Percentiles rank a stretch among this genome's conserved stretches.
phyloP scores from a whole-genome alignment of 257 asterid genomes.

The Solanum medicagineum region DNA sequence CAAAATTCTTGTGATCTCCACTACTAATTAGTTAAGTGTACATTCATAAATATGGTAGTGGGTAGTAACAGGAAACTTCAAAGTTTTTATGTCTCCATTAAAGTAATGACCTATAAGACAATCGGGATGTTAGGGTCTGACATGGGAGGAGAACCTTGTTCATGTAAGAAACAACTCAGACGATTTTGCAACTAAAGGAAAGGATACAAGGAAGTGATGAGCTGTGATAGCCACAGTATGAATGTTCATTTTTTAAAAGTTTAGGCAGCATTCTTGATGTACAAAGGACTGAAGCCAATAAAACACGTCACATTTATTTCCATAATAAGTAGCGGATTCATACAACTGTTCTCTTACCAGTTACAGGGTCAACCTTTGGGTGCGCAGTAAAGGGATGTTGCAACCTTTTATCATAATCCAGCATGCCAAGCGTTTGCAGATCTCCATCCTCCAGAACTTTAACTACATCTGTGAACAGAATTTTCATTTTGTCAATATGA shows the following conservation, averaged over 20 bases:
- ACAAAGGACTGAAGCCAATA: neutral
- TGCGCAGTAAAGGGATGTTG: constrained; percentile 90
- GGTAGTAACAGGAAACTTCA: neutral
- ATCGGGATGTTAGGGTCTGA: neutral
- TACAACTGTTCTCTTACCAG: constrained; percentile 43
- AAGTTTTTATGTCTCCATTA: neutral
- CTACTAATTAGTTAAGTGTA: neutral
- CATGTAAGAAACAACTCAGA: neutral
- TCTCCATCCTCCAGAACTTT: constrained; percentile 97
- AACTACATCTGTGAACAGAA: constrained; percentile 48
- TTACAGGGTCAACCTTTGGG: constrained; percentile 90
- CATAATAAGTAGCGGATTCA: neutral
- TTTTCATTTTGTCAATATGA: neutral
- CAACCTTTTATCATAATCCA: constrained; percentile 89
- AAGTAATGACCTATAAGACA: neutral
- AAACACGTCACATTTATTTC: neutral
- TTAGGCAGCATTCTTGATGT: neutral
- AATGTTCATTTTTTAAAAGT: neutral
- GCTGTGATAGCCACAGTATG: neutral
- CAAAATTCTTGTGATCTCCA: neutral
- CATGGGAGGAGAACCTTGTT: neutral
- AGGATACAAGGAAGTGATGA: neutral
- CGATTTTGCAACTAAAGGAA: neutral
- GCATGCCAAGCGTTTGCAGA: constrained; percentile 78
- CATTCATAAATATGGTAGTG: neutral